These are phyloP conservation scores for Amphicarpaea edgeworthii DNA, from an alignment of 306 rosid species.

Conservation along the genomic window DNA sequence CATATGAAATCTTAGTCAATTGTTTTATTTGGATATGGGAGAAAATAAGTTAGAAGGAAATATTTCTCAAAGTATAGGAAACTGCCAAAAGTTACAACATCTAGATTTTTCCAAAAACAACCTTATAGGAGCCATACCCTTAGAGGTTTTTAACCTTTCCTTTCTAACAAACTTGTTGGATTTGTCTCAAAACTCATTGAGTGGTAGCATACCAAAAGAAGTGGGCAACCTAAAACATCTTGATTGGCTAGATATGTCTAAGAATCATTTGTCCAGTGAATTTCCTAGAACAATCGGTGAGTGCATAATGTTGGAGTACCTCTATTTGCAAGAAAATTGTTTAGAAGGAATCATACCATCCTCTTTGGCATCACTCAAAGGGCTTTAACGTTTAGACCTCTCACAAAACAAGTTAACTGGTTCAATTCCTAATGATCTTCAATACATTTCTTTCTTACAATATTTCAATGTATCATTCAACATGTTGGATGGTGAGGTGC, in stretches of 20 bases:
- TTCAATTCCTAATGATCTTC: constrained; percentile 44
- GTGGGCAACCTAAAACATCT: constrained; percentile 32
- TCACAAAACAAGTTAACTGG: constrained; percentile 49
- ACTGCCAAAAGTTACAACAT: neutral
- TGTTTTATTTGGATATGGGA: neutral
- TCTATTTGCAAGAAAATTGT: constrained; percentile 42
- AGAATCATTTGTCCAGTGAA: constrained; percentile 39
- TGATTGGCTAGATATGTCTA: constrained; percentile 12
- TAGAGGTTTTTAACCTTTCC: constrained; percentile 9
- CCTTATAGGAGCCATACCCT: constrained; percentile 48
- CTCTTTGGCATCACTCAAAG: constrained; percentile 37
- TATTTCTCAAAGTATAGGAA: constrained; percentile 41
- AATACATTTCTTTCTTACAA: neutral
- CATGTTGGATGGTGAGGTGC: constrained; percentile 55
- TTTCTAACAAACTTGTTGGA: constrained; percentile 18
- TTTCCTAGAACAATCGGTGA: constrained; percentile 50
- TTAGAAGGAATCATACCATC: constrained; percentile 50
- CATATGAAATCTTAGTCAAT: constrained; percentile 42
- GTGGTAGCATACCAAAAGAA: constrained; percentile 35
- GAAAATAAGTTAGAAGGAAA: constrained; percentile 43
- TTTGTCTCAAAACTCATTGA: constrained; percentile 49
- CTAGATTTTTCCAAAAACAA: constrained; percentile 20
- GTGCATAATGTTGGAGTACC: constrained; percentile 40
- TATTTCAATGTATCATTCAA: constrained; percentile 58
- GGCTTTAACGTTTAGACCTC: constrained; percentile 42